Base-by-base conservation (phyloP, 352 stramenopile species). In the Globisporangium rhizosaccharum region DNA sequence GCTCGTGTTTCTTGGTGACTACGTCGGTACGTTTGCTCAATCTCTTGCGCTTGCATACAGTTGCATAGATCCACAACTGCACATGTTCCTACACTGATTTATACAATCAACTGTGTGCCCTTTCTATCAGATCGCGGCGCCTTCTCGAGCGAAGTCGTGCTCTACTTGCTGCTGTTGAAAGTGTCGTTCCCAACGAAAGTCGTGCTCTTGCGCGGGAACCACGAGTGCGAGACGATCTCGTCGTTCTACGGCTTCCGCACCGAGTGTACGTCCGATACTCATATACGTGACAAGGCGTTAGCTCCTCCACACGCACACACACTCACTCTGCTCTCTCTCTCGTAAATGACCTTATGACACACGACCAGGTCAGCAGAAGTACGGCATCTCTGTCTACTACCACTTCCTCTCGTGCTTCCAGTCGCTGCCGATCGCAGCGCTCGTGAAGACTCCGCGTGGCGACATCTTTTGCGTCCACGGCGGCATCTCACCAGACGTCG, bases 191-290 rank as follows among this genome's bases (percentile, higher is more conserved):
- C 75, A 0, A 66, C 68, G 15, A 87, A 86, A 46, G 75, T 94
- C 0, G 65, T 88, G 25, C 50, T 92, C 20, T 67, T 94, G 33
- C 82, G 85, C 14, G 85, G 82, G 26, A 94, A 94, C 54, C 82
- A 94, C 67, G 82, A 94, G 55, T 94, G 82, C 49, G 85, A 94
- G 69, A 85, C 82, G 20, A 90, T 94, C 51, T 94, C 85, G 36
- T 89, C 80, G 18, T 92, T 92, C 57, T 94, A 94, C 54, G 84
- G 84, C 25, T 94, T 94, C 52, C 80, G 85, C 33, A 76, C 75
- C 41, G 85, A 94, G 72, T 94, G 85, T 84, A 66, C 53, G 61
- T 14, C 45, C 39, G 30, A 36, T 36, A 36, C 30, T 2, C 30
- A 7, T 7, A 44, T 6, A 12, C 39, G 12, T 15, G 10, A n/a